Base-by-base conservation (phyloP, 768 basidiomycete genomes). In the Exidia glandulosa region DNA sequence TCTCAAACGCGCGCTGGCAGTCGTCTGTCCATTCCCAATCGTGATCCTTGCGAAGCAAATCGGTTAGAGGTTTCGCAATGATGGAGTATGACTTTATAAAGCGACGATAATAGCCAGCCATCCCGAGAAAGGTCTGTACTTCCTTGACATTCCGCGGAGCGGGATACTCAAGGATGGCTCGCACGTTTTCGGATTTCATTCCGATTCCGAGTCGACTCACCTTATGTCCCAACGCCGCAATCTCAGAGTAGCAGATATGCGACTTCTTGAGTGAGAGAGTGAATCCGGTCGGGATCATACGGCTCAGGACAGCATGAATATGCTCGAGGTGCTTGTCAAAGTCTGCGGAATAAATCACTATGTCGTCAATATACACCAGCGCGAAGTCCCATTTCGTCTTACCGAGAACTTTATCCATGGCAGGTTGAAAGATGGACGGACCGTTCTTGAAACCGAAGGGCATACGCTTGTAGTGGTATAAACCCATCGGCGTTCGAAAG, bases 391-490 rank as follows among this genome's bases (percentile, higher is more conserved):
- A 45, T 45, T 45, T 45, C 16, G 41, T 12, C 7, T 19, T 45
- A 9, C 41, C 41, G 5, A 45, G 41, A 9, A 19, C 16, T 19
- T 45, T 45, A 23, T 45, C 41, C 41, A 45, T 45, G 10, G 10
- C 7, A 4, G 16, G 41, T 19, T 45, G 41, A 19, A 45, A 45
- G 7, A 45, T 45, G 5, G 41, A 45, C 5, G 41, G 41, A 12
- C 41, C 41, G 16, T 74, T 74, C 0, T 68, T 54, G 1, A 68
- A 66, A 0, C 74, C 72, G 55, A 79, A 78, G 0, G 76, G 76
- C 74, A 78, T 76, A 34, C 73, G 55, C 29, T 59, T 60, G 63
- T 78, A 78, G 60, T 79, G 76, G 36, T 61, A 74, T 0, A 77
- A 63, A 3, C 77, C 78, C 30, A 63, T 52, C 60, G 77, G 78